These are phyloP conservation scores for Hyparrhenia diplandra DNA, from an alignment of 176 grass and related monocot species.

Conservation along the genomic window DNA sequence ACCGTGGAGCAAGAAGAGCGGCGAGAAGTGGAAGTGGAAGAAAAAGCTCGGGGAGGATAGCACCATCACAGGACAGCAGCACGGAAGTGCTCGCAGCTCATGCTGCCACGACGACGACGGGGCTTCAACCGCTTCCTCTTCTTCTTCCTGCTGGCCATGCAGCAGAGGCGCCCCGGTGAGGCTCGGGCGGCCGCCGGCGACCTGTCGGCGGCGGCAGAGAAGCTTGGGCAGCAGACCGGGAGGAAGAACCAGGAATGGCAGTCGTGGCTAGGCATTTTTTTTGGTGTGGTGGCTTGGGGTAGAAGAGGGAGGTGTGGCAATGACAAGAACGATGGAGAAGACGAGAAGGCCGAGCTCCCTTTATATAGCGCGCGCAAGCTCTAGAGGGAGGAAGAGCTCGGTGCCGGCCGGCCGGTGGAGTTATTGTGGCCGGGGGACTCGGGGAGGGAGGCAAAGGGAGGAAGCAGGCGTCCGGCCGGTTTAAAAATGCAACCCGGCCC, in stretches of 20 bases:
- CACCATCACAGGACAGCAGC: neutral
- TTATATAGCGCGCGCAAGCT: slow-evolving; percentile 29
- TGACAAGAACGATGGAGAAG: neutral
- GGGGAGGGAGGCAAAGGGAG: slow-evolving; percentile 33
- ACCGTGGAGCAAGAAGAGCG: fast-evolving
- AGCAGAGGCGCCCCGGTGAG: neutral
- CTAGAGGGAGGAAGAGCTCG: neutral
- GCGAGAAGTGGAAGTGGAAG: fast-evolving
- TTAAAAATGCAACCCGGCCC: slow-evolving; percentile 8
- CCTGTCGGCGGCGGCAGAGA: neutral
- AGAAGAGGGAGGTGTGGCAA: neutral
- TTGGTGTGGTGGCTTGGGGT: neutral
- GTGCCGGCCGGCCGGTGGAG: slow-evolving; percentile 11
- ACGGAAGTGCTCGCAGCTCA: neutral
- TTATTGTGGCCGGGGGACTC: neutral
- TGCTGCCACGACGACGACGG: neutral
- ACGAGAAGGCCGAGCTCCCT: neutral
- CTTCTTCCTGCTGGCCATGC: neutral
- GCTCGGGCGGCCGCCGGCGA: neutral
- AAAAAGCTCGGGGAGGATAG: slow-evolving; percentile 37
- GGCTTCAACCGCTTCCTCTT: neutral
- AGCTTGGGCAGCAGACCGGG: slow-evolving; percentile 9
- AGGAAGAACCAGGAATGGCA: neutral
- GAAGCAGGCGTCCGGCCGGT: slow-evolving; percentile 25
- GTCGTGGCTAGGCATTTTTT: neutral